phyloP scores from a whole-genome alignment of 345 rosid species.

The Gossypium anomalum region DNA sequence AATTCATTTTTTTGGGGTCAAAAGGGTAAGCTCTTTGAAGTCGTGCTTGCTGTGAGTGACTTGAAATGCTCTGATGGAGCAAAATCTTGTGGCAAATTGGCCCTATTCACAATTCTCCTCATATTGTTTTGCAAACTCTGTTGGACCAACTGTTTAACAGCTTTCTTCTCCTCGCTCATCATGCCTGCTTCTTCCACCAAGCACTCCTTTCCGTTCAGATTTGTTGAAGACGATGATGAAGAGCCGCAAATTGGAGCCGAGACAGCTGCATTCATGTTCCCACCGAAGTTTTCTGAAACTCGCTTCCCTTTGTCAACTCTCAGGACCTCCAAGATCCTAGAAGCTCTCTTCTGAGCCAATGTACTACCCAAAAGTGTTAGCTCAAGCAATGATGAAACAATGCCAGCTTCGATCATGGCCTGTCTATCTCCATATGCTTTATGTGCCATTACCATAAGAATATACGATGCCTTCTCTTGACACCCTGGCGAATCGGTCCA shows the following conservation, averaged over 20 bases:
- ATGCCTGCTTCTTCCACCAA: slow-evolving; percentile 54
- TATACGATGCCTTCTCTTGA: slow-evolving; percentile 87
- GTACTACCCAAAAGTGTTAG: slow-evolving; percentile 85
- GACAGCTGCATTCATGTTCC: slow-evolving; percentile 49
- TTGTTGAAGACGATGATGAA: slow-evolving; percentile 45
- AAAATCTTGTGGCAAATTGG: slow-evolving; percentile 82
- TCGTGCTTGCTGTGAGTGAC: slow-evolving; percentile 73
- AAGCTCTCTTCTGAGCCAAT: slow-evolving; percentile 92
- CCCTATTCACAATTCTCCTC: slow-evolving; percentile 87
- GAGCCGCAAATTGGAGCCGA: slow-evolving; percentile 88
- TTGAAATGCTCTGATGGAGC: slow-evolving; percentile 81
- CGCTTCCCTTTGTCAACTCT: slow-evolving; percentile 90
- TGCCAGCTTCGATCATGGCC: slow-evolving; percentile 89
- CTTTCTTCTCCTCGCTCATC: slow-evolving; percentile 93
- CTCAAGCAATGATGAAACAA: slow-evolving; percentile 76
- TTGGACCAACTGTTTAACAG: slow-evolving; percentile 78
- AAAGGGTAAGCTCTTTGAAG: slow-evolving; percentile 89
- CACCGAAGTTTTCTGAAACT: slow-evolving; percentile 53
- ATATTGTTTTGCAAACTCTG: slow-evolving; percentile 92
- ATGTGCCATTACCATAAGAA: slow-evolving; percentile 92
- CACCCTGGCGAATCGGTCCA: slow-evolving; percentile 90
- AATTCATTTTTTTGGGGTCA: slow-evolving; percentile 23
- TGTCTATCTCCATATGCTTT: slow-evolving; percentile 81
- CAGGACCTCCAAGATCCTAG: slow-evolving; percentile 76
- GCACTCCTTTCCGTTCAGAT: slow-evolving; percentile 36